Percentiles rank a stretch among this genome's conserved stretches.
Evolutionary conservation across 768 basidiomycete species (phyloP).

Genomic region (Wakefieldia striispora): DNA sequence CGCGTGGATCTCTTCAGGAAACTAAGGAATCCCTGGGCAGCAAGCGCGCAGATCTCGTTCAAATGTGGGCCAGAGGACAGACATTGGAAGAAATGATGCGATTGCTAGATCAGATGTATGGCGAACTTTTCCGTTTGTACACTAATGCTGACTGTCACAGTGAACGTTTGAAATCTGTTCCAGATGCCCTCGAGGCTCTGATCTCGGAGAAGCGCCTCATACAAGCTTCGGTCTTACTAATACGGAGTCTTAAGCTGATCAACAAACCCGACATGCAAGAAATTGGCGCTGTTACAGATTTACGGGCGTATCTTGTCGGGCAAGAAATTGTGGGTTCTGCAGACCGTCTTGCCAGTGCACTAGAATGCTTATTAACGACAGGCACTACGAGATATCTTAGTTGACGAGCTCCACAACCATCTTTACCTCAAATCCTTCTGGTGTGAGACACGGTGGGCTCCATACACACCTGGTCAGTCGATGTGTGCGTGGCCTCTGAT

Average conservation of each 20-base stretch:
- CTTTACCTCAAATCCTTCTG: conserved; percentile 97
- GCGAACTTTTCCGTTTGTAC: conserved; percentile 8
- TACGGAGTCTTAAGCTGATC: conserved; percentile 85
- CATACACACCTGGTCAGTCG: conserved; percentile 79
- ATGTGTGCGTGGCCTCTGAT: conserved; percentile 49
- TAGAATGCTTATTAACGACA: conserved; percentile 32
- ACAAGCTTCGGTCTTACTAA: conserved; percentile 83
- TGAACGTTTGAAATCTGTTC: conserved; percentile 86
- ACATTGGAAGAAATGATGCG: conserved; percentile 94
- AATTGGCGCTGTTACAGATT: conserved; percentile 90
- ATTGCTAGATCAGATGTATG: conserved; percentile 92
- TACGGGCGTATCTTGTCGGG: conserved; percentile 75
- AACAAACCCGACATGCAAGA: conserved; percentile 92
- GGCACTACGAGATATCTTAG: conserved; percentile 88
- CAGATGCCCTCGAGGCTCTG: conserved; percentile 89
- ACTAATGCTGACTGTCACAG: conserved; percentile 41
- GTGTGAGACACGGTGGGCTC: conserved; percentile 89
- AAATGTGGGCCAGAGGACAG: conserved; percentile 85
- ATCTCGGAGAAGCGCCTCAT: conserved; percentile 94
- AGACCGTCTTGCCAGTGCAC: neutral
- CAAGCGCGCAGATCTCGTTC: conserved; percentile 86
- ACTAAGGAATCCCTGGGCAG: conserved; percentile 75
- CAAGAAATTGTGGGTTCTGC: conserved; percentile 76
- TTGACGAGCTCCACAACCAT: conserved; percentile 95
- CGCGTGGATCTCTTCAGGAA: conserved; percentile 71